A percentile compares a stretch with the other conserved stretches of the same genome.
Conservation (phyloP, 1,139 yeast species). For the Suhomyces ambrosiae region DNA sequence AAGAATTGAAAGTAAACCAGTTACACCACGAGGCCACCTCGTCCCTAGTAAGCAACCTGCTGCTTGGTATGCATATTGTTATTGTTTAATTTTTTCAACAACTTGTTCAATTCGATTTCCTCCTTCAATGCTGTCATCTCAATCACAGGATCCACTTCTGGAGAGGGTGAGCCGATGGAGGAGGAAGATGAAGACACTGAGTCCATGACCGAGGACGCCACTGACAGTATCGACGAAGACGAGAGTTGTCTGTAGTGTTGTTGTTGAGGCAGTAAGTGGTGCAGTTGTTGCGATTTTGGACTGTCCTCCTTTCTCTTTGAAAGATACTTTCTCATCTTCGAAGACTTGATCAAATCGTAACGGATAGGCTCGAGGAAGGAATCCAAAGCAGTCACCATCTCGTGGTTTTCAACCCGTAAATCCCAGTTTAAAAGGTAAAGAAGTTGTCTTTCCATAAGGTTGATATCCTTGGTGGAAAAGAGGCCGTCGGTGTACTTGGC, state of each 20-base stretch:
- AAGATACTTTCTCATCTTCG: slow-evolving; percentile 40
- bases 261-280: too few species aligned
- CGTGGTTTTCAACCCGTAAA: slow-evolving; percentile 55
- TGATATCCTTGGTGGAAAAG: slow-evolving; percentile 66
- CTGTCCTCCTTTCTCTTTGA: slow-evolving; percentile 20
- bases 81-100: slow-evolving; percentile 30
- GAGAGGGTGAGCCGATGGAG: slow-evolving; percentile 12
- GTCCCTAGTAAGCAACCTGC: slow-evolving; percentile 5
- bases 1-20: slow-evolving; percentile 11
- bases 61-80: slow-evolving; percentile 6
- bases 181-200: slow-evolving; percentile 12
- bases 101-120: slow-evolving; percentile 40
- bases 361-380: slow-evolving; percentile 65
- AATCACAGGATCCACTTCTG: slow-evolving; percentile 39
- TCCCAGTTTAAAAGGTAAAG: slow-evolving; percentile 72
- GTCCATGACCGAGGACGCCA: slow-evolving; percentile 20
- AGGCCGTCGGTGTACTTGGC: slow-evolving; percentile 74
- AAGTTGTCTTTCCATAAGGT: slow-evolving; percentile 79
- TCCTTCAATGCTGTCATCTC: slow-evolving; percentile 47
- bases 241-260: slow-evolving; percentile 36
- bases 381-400: slow-evolving; percentile 50
- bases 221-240: slow-evolving; percentile 26
- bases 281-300: slow-evolving; percentile 2
- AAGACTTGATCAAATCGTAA: slow-evolving; percentile 50
- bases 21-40: slow-evolving; percentile 5